These are phyloP conservation scores for Dalbergia cultrata DNA, from an alignment of 306 rosid genomes.

Conservation along the genomic window DNA sequence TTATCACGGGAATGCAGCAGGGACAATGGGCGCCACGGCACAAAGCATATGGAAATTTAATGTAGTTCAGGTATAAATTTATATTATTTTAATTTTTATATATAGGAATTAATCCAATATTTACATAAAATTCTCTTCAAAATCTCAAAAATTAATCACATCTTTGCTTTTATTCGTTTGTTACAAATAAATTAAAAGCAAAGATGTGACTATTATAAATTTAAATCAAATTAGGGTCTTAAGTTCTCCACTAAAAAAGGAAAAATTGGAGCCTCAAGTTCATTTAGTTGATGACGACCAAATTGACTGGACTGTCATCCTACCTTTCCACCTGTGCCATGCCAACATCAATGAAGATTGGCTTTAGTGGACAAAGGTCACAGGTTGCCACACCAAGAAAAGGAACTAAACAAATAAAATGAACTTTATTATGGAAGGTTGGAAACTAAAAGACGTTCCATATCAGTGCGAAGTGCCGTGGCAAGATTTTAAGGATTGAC, in stretches of 20 bases:
- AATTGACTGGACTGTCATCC: conserved; percentile 34
- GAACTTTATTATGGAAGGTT: not conserved
- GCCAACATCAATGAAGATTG: conserved; percentile 29
- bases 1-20: conserved; percentile 92
- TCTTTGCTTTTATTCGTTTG: not conserved
- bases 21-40: conserved; percentile 95
- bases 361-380: not conserved
- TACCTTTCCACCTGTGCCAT: conserved; percentile 1
- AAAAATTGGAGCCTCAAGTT: not conserved
- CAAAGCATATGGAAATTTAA: conserved; percentile 90
- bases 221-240: no score
- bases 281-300: conserved; percentile 4
- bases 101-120: not conserved
- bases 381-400: not conserved
- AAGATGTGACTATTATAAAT: no score
- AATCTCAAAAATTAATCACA: not conserved
- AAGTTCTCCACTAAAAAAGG: no score
- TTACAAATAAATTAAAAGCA: no score
- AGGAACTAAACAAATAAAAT: not conserved
- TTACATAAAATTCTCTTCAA: not conserved
- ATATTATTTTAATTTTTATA: not conserved
- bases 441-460: not conserved
- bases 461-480: not conserved
- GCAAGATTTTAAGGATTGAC: no score
- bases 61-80: conserved; percentile 66